Evolutionary conservation across 2,329 filamentous ascomycete genomes (phyloP), one percentile per base, ranked within the genome.

Genomic region (Colletotrichum tanaceti): DNA sequence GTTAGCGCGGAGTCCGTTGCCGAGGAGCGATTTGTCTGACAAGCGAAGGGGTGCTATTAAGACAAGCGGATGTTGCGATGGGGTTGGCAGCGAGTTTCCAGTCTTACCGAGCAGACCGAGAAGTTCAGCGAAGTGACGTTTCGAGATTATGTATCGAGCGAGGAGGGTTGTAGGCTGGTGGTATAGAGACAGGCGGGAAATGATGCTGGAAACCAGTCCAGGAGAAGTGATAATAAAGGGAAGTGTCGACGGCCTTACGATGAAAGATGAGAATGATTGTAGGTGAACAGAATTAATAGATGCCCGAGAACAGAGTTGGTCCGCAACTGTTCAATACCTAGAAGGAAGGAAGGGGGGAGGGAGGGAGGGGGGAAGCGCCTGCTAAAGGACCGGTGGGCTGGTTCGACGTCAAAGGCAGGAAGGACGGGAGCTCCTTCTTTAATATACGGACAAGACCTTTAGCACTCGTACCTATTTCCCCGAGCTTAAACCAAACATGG

Each of bases 211-310:
- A 60, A 49, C 63, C 63, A 53, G 63, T 61, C 63, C 63, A 55
- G 55, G 24, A 28, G 24, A 14, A 41, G 38, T 24, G 22, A 5
- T 49, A 28, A 54, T 63, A 47, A 63, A 67, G 64, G 20, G 46
- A 63, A 58, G 63, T 39, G 38, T 24, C n/a, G 39, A 53, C 18
- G 24, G 46, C 58, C 49, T 54, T 32, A 32, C 38, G 16, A 38
- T 38, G 44, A 22, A 28, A 35, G 38, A 43, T 7, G 35, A 58
- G 58, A 70, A 67, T 22, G 58, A 70, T 50, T 70, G 63, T 43
- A 63, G 5, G 58, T 50, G 67, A 68, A 68, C 67, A 70, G 46
- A 24, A 63, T 70, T 70, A 68, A 28, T 38, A 24, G 18, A 54
- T 47, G 9, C 44, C 67, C 50, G 38, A 47, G 53, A 53, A 58